A percentile compares a stretch with the other conserved stretches of the same genome.
phyloP scores from a whole-genome alignment of 257 asterid species.

The Solanum pennellii region DNA sequence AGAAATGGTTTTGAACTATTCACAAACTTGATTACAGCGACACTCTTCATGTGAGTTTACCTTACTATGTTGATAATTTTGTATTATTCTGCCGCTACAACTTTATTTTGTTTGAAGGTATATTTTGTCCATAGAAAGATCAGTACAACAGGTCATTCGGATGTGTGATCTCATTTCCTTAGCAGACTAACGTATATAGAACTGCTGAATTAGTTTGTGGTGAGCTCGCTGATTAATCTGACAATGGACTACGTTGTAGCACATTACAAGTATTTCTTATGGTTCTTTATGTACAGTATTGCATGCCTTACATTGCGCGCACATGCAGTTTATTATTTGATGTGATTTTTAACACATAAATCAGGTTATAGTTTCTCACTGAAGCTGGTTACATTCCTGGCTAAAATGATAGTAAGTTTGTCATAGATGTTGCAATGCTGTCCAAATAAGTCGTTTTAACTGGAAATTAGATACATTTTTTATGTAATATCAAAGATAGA shows the following conservation, averaged over 20 bases:
- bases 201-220: not conserved
- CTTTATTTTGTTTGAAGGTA: not conserved
- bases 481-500: too few relatives aligned
- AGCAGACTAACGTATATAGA: not conserved
- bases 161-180: not conserved
- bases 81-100: not conserved
- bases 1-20: not conserved
- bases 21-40: not conserved
- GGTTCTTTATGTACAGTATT: not conserved
- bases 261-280: not conserved
- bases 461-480: too few relatives aligned
- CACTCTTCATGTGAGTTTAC: not conserved
- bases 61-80: not conserved
- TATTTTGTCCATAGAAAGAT: not conserved
- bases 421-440: too few relatives aligned
- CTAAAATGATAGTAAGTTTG: too few relatives aligned
- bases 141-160: not conserved
- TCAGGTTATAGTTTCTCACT: not conserved
- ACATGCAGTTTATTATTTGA: not conserved
- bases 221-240: not conserved
- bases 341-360: not conserved
- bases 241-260: not conserved
- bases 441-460: too few relatives aligned
- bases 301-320: not conserved
- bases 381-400: not conserved